phyloP scores from a whole-genome alignment of 129 eudicot genomes.

The Apium graveolens region DNA sequence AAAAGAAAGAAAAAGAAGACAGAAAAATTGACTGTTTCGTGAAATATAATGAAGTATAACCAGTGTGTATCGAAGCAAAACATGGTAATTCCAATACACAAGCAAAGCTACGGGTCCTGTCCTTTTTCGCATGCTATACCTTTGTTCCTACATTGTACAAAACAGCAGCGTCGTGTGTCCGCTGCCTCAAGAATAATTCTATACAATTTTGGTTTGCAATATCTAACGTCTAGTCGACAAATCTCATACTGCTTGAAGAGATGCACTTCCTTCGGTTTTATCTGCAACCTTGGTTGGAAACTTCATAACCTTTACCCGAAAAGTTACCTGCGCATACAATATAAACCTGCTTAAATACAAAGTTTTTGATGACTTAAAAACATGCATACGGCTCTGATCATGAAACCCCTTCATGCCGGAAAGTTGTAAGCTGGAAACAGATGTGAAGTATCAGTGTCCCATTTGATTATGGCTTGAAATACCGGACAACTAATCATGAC shows the following conservation, averaged over 20 bases:
- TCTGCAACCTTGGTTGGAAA: slow-evolving; percentile 26
- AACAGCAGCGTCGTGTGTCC: slow-evolving; percentile 19
- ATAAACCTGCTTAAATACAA: neutral
- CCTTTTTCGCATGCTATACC: neutral
- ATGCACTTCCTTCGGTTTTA: slow-evolving; percentile 23
- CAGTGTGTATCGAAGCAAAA: neutral
- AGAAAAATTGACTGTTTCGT: neutral
- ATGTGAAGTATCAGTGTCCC: neutral
- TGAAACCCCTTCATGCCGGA: neutral
- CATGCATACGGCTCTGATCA: neutral
- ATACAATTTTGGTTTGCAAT: slow-evolving; percentile 31
- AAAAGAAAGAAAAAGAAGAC: neutral
- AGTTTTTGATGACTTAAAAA: neutral
- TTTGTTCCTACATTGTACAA: slow-evolving; percentile 6
- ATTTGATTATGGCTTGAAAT: neutral
- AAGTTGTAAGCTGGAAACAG: neutral
- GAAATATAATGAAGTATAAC: neutral
- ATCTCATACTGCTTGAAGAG: slow-evolving; percentile 45
- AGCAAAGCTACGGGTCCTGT: neutral
- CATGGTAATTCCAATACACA: neutral
- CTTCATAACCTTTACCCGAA: slow-evolving; percentile 75
- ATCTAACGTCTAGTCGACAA: slow-evolving; percentile 3
- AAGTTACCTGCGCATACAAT: slow-evolving; percentile 46
- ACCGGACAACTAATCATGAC: neutral
- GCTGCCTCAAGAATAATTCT: slow-evolving; percentile 27